These are phyloP conservation scores for Colletotrichum tamarilloi DNA, from an alignment of 2,329 filamentous ascomycete species.

Conservation along the genomic window DNA sequence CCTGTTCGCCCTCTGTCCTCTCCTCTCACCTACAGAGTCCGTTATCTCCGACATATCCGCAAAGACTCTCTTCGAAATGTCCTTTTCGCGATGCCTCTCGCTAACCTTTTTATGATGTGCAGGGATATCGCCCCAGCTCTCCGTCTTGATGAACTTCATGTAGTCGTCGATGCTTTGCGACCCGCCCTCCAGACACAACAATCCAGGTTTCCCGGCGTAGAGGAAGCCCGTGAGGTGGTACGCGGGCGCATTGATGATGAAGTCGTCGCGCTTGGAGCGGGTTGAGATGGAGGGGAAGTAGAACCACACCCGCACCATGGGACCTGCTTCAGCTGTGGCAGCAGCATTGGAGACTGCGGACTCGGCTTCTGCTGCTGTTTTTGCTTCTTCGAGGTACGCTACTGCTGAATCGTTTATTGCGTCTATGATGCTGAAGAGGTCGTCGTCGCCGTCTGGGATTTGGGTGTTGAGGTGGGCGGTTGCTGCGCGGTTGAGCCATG, in stretches of 20 bases:
- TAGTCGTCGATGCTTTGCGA: slow-evolving; percentile 64
- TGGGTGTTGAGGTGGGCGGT: slow-evolving; percentile 48
- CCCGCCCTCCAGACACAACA: slow-evolving; percentile 61
- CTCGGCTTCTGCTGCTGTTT: slow-evolving; percentile 8
- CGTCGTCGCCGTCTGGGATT: slow-evolving; percentile 52
- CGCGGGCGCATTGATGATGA: slow-evolving; percentile 62
- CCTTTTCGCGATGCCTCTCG: slow-evolving; percentile 60
- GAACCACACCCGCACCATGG: slow-evolving; percentile 68
- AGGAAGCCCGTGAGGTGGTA: slow-evolving; percentile 69
- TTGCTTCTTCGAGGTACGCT: slow-evolving; percentile 41
- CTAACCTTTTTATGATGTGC: slow-evolving; percentile 72
- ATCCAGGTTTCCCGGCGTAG: slow-evolving; percentile 69
- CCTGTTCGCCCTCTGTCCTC: slow-evolving; percentile 60
- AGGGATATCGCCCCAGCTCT: slow-evolving; percentile 72
- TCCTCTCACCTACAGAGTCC: slow-evolving; percentile 57
- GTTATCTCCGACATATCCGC: slow-evolving; percentile 68
- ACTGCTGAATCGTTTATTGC: slow-evolving; percentile 51
- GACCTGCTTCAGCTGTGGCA: neutral
- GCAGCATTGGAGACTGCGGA: neutral
- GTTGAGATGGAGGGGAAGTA: slow-evolving; percentile 73
- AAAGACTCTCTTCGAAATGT: slow-evolving; percentile 54
- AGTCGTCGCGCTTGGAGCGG: slow-evolving; percentile 66
- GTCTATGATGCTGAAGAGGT: slow-evolving; percentile 59
- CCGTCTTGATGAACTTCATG: slow-evolving; percentile 72
- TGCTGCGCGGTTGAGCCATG: slow-evolving; percentile 64